Evolutionary conservation across 2,329 filamentous ascomycete species (phyloP), one percentile per base, ranked within the genome.

Genomic region (Clonostachys solani): DNA sequence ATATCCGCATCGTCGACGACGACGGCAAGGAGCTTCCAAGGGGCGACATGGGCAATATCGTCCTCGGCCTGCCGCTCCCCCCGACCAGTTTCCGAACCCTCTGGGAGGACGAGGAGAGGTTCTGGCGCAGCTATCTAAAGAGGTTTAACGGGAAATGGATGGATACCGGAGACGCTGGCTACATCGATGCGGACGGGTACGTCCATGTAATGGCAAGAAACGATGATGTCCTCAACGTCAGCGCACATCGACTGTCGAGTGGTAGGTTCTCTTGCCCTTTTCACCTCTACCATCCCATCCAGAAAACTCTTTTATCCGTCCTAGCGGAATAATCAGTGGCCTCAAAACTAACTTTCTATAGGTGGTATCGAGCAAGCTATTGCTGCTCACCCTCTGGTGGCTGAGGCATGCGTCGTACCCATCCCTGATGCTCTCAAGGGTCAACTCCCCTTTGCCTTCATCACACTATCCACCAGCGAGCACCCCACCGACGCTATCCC

Each of bases 201-300:
- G 75, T 84, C 38, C 77, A 80, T 53, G 80, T 85, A 54, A 83
- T 84, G 81, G 77, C 77, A 38, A 69, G 81, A 38, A 76, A 72
- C 33, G 92, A 96, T 68, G 92, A 96, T 64, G 86, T 96, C 50
- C 91, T 96, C 60, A 96, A 96, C 60, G 92, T 96, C n/a, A 92
- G 91, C 38, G 91, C 92, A 6, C 92, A 96, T 69, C 81, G 92
- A 13, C 84, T 96, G 51, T 92, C 87, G 52, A 96, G 91, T 12
- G 89, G 87, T 87, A 73, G 57, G 75, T 64, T 19, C 4, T 40
- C 5, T 9, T 8, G 46, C 34, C 12, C 3, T 45, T 52, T n/a
- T 12, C 29, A n/a, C 15, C 9, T 15, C 50, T n/a, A 16, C 18
- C 5, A 9, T 7, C n/a, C 33, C 40, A 29, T 18, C 19, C 15